Evolutionary conservation across 2,329 filamentous ascomycete species (phyloP).

Genomic region (Fusarium hainanense): DNA sequence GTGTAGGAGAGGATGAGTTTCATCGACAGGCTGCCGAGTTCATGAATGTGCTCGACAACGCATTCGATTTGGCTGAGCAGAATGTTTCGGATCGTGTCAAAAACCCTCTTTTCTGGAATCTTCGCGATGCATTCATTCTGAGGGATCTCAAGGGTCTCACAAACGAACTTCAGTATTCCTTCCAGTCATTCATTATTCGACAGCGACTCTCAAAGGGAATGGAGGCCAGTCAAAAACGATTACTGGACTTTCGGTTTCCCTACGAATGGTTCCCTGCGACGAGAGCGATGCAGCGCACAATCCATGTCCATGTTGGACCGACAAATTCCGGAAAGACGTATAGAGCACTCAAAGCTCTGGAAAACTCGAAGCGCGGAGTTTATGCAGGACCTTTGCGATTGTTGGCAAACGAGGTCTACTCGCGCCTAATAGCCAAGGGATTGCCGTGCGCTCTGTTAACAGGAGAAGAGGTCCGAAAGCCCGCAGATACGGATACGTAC

Average conservation of each 20-base stretch:
- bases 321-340: conserved; percentile 99
- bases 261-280: conserved; percentile 93
- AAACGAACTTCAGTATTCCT: conserved; percentile 72
- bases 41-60: conserved; percentile 56
- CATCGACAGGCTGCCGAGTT: conserved; percentile 60
- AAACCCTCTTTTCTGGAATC: conserved; percentile 67
- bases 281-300: conserved; percentile 79
- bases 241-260: conserved; percentile 89
- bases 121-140: conserved; percentile 70
- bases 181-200: conserved; percentile 73
- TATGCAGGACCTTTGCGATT: conserved; percentile 92
- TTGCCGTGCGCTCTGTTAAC: conserved; percentile 84
- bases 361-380: conserved; percentile 79
- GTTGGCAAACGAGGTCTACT: conserved; percentile 93
- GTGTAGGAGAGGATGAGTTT: conserved; percentile 54
- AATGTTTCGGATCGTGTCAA: conserved; percentile 53
- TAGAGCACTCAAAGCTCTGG: conserved; percentile 85
- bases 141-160: conserved; percentile 62
- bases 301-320: conserved; percentile 94
- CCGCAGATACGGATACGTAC: conserved; percentile 65
- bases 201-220: conserved; percentile 66
- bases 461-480: conserved; percentile 85
- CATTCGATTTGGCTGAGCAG: conserved; percentile 58
- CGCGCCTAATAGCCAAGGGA: conserved; percentile 83
- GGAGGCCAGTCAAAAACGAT: conserved; percentile 67